Evolutionary conservation across 495 filamentous ascomycete genomes (phyloP).

Genomic region (Penicillium canescens): DNA sequence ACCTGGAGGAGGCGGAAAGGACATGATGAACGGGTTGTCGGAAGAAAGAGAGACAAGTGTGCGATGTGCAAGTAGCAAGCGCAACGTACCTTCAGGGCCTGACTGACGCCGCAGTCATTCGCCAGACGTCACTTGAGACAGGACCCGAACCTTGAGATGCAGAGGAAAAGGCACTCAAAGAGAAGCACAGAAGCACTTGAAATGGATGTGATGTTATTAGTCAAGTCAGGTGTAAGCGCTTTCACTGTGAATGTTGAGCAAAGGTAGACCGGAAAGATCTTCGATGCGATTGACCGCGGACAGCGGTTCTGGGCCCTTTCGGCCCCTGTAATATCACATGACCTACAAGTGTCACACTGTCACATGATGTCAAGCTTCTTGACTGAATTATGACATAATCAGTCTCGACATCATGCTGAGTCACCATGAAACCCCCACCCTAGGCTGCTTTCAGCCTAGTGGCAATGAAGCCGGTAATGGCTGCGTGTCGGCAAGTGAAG

Average conservation of each 20-base stretch:
- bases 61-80: constrained; percentile 39
- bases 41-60: constrained; percentile 33
- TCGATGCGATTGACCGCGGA: background rate
- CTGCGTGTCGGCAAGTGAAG: constrained; percentile 19
- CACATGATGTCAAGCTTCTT: constrained; percentile 9
- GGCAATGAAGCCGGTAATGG: constrained; percentile 12
- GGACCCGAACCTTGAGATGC: constrained; percentile 17
- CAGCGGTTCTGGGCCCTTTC: background rate
- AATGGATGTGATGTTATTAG: too few relatives aligned
- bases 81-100: constrained; percentile 63
- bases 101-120: constrained; percentile 39
- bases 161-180: too few relatives aligned
- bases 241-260: too few relatives aligned
- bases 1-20: constrained; percentile 92
- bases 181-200: too few relatives aligned
- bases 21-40: constrained; percentile 84
- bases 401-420: background rate
- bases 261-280: too few relatives aligned
- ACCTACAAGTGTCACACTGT: background rate
- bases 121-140: constrained; percentile 41
- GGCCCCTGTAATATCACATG: background rate
- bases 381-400: constrained; percentile 3
- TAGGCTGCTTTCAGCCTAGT: constrained; percentile 22
- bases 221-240: too few relatives aligned
- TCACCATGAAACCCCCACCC: constrained; percentile 24